Conservation (phyloP, 768 basidiomycete genomes). For the Heimioporus sp. region DNA sequence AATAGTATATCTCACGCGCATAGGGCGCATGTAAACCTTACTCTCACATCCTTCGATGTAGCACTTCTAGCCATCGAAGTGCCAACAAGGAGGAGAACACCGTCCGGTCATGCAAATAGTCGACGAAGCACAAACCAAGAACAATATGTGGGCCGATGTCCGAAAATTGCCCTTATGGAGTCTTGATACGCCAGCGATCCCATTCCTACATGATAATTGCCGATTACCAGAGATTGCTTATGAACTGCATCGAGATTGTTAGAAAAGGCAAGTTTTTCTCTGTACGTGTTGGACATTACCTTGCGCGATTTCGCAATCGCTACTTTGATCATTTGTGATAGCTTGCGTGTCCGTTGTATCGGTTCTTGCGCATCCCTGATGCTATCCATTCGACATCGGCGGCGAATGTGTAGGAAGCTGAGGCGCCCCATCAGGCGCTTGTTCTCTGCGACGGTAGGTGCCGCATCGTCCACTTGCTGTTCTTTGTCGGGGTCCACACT, state of each 20-base stretch:
- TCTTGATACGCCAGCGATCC: background rate
- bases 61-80: slow-evolving; percentile 7
- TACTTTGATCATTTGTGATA: slow-evolving; percentile 18
- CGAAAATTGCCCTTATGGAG: slow-evolving; percentile 5
- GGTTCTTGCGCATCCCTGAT: slow-evolving; percentile 9
- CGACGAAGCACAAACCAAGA: slow-evolving; percentile 17
- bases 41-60: slow-evolving; percentile 6
- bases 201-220: slow-evolving; percentile 2
- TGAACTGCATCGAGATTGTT: slow-evolving; percentile 19
- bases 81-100: slow-evolving; percentile 6
- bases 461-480: background rate
- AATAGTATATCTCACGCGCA: slow-evolving; percentile 4
- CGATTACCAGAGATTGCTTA: slow-evolving; percentile 20
- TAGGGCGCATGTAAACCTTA: slow-evolving; percentile 8
- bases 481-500: slow-evolving; percentile 8
- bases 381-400: background rate
- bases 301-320: slow-evolving; percentile 21
- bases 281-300: slow-evolving; percentile 15
- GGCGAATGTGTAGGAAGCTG: slow-evolving; percentile 3
- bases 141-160: slow-evolving; percentile 10
- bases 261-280: slow-evolving; percentile 18
- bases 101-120: slow-evolving; percentile 23
- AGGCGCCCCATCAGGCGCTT: slow-evolving; percentile 6
- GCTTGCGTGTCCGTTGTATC: slow-evolving; percentile 8
- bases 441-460: slow-evolving; percentile 5